These are phyloP conservation scores for Silene vulgaris DNA, from an alignment of 179 eudicot species.

Conservation along the genomic window DNA sequence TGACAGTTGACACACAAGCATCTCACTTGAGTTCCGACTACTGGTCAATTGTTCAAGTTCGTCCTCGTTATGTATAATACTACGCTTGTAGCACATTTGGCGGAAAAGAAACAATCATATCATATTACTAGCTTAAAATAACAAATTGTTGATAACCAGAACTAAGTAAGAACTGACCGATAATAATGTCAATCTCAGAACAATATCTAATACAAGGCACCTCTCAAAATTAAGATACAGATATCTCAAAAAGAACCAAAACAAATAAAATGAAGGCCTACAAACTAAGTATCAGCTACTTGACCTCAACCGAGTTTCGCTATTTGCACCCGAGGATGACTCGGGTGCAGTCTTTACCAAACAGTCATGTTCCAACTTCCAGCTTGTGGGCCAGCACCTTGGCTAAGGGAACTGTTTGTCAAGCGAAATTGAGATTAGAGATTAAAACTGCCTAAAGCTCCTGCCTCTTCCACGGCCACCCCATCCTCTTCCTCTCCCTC, in stretches of 20 bases:
- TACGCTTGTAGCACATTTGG: no score
- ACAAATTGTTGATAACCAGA: no score
- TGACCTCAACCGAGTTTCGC: not conserved
- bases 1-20: no score
- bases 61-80: no score
- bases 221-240: not conserved
- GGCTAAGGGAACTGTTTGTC: slow-evolving; percentile 2
- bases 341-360: not conserved
- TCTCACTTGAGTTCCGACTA: no score
- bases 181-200: not conserved
- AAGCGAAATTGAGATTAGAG: not conserved
- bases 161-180: not conserved
- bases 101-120: no score
- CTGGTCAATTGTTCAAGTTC: no score
- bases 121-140: no score
- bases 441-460: slow-evolving; percentile 23
- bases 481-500: slow-evolving; percentile 41
- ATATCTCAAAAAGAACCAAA: not conserved
- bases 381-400: slow-evolving; percentile 12
- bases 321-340: not conserved
- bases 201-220: not conserved
- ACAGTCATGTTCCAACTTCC: slow-evolving; percentile 6
- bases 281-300: slow-evolving; percentile 2
- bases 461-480: slow-evolving; percentile 49
- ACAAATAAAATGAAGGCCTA: not conserved